Conservation (phyloP, 2,329 filamentous ascomycete genomes). For the Nothopassalora personata region DNA sequence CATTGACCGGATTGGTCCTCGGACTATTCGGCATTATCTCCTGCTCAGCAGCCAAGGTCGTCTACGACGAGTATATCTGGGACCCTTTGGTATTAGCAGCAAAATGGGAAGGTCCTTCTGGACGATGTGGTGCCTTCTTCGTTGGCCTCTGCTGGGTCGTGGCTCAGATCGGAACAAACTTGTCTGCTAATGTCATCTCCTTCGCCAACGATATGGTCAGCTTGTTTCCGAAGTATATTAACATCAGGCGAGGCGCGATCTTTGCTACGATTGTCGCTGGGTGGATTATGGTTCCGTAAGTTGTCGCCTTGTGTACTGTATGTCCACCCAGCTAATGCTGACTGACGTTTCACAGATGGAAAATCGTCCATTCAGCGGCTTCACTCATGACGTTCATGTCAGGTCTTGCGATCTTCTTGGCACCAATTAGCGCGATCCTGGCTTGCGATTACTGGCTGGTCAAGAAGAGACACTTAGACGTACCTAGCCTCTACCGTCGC, state of each 20-base stretch:
- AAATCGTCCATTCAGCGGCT: constrained; percentile 55
- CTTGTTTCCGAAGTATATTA: constrained; percentile 49
- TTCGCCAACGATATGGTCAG: constrained; percentile 51
- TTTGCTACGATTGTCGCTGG: constrained; percentile 43
- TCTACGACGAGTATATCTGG: constrained; percentile 46
- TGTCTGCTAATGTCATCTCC: constrained; percentile 50
- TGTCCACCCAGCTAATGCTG: not conserved
- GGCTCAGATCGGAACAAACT: constrained; percentile 48
- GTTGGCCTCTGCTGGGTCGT: constrained; percentile 46
- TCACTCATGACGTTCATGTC: constrained; percentile 55
- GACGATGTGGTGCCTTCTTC: constrained; percentile 32
- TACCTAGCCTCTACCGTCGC: constrained; percentile 49
- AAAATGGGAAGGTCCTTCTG: constrained; percentile 28
- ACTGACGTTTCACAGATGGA: constrained; percentile 48
- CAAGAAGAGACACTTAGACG: constrained; percentile 39
- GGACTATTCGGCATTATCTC: constrained; percentile 54
- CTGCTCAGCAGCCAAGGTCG: constrained; percentile 50
- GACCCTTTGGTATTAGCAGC: constrained; percentile 35
- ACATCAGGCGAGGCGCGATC: constrained; percentile 38
- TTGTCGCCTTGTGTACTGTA: constrained; percentile 24
- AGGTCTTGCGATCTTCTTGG: constrained; percentile 61
- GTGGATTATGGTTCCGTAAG: constrained; percentile 47
- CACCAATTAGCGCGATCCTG: constrained; percentile 56
- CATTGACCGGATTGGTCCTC: constrained; percentile 44
- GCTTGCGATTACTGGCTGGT: constrained; percentile 55